These are phyloP conservation scores for Fusarium coffeatum DNA, from an alignment of 2,329 filamentous ascomycete genomes.

Conservation along the genomic window DNA sequence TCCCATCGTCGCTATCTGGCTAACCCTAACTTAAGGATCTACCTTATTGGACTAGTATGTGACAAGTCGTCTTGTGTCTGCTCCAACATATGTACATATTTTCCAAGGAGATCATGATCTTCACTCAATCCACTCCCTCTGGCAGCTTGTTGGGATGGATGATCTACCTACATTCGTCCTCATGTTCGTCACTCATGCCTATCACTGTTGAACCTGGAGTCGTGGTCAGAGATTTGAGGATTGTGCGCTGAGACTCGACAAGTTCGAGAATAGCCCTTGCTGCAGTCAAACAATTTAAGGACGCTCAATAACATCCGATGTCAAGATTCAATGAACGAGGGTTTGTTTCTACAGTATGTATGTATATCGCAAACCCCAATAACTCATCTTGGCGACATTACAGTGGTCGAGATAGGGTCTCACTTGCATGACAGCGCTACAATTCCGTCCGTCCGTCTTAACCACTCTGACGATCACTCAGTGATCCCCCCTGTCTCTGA, in stretches of 20 bases:
- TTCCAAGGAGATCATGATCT: constrained; percentile 25
- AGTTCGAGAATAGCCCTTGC: constrained; percentile 1
- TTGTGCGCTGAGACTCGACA: constrained; percentile 2
- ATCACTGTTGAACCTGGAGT: neutral
- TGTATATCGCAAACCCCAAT: constrained; percentile 1
- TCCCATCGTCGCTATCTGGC: constrained; percentile 8
- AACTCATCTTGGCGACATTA: neutral
- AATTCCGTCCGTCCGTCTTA: constrained; percentile 32
- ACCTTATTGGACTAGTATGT: constrained; percentile 7
- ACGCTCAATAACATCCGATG: neutral
- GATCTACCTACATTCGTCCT: constrained; percentile 23
- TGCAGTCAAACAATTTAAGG: neutral
- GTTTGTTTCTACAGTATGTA: neutral
- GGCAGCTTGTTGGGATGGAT: neutral
- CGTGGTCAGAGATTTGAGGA: neutral
- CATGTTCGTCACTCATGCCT: constrained; percentile 16
- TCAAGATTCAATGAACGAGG: neutral
- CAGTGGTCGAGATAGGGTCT: constrained; percentile 16
- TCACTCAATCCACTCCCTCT: constrained; percentile 32
- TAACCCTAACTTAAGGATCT: constrained; percentile 1
- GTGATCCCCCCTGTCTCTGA: constrained; percentile 35
- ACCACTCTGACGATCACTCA: constrained; percentile 29
- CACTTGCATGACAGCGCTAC: constrained; percentile 34
- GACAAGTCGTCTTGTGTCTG: constrained; percentile 32
- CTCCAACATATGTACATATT: constrained; percentile 11